A percentile compares a stretch with the other conserved stretches of the same genome.
Evolutionary conservation across 2,329 filamentous ascomycete species (phyloP).

Genomic region (Fusarium sp.): DNA sequence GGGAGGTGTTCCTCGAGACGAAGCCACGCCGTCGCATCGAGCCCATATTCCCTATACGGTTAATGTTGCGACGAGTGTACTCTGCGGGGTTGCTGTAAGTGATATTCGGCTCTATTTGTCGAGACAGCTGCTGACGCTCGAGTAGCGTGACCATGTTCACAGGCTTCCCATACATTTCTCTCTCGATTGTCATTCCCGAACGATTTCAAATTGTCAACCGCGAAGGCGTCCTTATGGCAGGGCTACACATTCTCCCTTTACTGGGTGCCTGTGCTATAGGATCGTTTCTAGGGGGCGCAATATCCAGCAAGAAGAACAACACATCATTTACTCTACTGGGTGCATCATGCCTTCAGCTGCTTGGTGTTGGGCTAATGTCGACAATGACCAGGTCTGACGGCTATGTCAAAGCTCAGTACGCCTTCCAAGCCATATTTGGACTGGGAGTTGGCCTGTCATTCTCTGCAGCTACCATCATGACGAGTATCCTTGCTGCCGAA

Average conservation of each 20-base stretch:
- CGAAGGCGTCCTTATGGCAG: slow-evolving; percentile 64
- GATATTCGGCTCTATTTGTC: neutral
- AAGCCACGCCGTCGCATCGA: slow-evolving; percentile 56
- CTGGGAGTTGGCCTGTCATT: slow-evolving; percentile 70
- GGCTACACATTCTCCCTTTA: slow-evolving; percentile 69
- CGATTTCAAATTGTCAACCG: slow-evolving; percentile 70
- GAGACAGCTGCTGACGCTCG: slow-evolving; percentile 23
- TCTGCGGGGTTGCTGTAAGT: slow-evolving; percentile 63
- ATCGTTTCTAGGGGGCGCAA: slow-evolving; percentile 65
- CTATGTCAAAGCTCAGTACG: slow-evolving; percentile 60
- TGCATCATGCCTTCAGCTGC: slow-evolving; percentile 63
- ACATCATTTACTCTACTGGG: slow-evolving; percentile 63
- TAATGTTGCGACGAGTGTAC: slow-evolving; percentile 63
- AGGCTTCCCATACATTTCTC: slow-evolving; percentile 68
- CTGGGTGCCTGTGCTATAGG: slow-evolving; percentile 67
- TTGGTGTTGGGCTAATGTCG: slow-evolving; percentile 65
- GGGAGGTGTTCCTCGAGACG: slow-evolving; percentile 61
- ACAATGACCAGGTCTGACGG: slow-evolving; percentile 51
- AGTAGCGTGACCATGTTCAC: slow-evolving; percentile 66
- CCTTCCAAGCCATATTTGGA: slow-evolving; percentile 67
- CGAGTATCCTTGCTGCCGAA: slow-evolving; percentile 62
- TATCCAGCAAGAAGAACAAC: slow-evolving; percentile 66
- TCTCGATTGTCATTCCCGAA: slow-evolving; percentile 70
- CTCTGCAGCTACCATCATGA: slow-evolving; percentile 68
- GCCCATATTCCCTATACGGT: slow-evolving; percentile 66